Evolutionary conservation across 768 basidiomycete species (phyloP), one percentile per base, ranked within the genome.

Genomic region (Fibroporia radiculosa): DNA sequence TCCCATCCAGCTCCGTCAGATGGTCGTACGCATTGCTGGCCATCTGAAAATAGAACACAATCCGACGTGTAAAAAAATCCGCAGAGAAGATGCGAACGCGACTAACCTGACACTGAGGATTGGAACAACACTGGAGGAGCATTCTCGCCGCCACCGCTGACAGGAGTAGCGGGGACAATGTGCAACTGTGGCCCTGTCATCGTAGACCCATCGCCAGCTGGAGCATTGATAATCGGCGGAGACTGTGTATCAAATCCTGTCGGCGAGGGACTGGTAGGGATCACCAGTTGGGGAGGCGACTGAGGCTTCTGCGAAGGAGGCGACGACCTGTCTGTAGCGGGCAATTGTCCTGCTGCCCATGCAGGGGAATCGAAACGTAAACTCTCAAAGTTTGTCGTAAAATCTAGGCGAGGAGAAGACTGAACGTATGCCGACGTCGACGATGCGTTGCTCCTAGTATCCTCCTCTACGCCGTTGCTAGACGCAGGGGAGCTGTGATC

Each of bases 141-240:
- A 28, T 66, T 66, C 22, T 66, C 71, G 27, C 66, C 78, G 18
- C 77, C 80, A 34, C 79, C 81, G 48, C 74, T 76, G 44, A 91
- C 71, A 6, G 88, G 88, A 3, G 88, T 91, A 18, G 87, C 84
- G 32, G 88, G 88, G 6, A 89, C 85, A 49, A 91, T 81, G 56
- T 87, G 78, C 48, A 91, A 71, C 41, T 74, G 74, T 1, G 83
- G 85, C 0, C 82, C 78, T 7, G 65, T 59, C 40, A 68, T 62
- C 44, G 65, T 62, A 23, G 66, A 65, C 28, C 73, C 75, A 44
- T 73, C 72, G 32, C 75, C 80, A 3, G 76, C 73, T 2, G 80
- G 81, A 11, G 79, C 79, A 41, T 79, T 79, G 53, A 82, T 81
- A 55, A 66, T 71, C 34, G 71, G 80, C 28, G 58, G 71, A 7